Evolutionary conservation across 768 basidiomycete genomes (phyloP).

Genomic region (Leccinum longicurvipes): DNA sequence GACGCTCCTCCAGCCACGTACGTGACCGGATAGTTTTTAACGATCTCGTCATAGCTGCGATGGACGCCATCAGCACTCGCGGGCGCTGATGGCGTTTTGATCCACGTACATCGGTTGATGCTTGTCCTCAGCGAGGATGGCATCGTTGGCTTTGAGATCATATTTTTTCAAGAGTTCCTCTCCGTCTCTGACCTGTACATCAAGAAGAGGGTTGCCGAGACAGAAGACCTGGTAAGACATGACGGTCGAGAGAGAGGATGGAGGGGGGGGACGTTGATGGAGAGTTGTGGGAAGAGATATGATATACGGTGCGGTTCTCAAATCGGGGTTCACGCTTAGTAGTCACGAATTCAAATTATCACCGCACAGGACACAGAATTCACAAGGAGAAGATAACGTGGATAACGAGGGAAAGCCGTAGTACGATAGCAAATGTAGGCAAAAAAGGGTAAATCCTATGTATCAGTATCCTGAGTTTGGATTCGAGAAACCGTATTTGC

Average conservation of each 20-base stretch:
- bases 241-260: conserved; percentile 27
- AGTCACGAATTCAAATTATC: neutral
- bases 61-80: neutral
- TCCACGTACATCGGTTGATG: conserved; percentile 71
- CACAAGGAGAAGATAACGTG: neutral
- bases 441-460: neutral
- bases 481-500: conserved; percentile 19
- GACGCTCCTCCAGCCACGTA: conserved; percentile 98
- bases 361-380: neutral
- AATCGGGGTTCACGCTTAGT: neutral
- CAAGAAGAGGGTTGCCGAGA: conserved; percentile 94
- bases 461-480: neutral
- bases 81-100: neutral
- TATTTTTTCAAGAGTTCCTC: conserved; percentile 88
- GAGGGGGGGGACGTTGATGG: conserved; percentile 13
- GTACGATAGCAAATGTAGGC: neutral
- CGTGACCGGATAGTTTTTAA: conserved; percentile 67
- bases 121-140: conserved; percentile 89
- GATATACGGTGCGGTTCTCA: neutral
- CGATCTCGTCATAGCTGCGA: conserved; percentile 83
- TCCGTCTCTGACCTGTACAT: conserved; percentile 89
- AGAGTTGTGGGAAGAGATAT: conserved; percentile 6
- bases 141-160: conserved; percentile 88
- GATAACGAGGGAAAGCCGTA: neutral
- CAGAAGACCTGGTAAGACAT: conserved; percentile 72